Percentiles rank a stretch among this genome's conserved stretches.
These are phyloP conservation scores for Didymella segeticola DNA, from an alignment of 2,329 filamentous ascomycete species.

Conservation along the genomic window DNA sequence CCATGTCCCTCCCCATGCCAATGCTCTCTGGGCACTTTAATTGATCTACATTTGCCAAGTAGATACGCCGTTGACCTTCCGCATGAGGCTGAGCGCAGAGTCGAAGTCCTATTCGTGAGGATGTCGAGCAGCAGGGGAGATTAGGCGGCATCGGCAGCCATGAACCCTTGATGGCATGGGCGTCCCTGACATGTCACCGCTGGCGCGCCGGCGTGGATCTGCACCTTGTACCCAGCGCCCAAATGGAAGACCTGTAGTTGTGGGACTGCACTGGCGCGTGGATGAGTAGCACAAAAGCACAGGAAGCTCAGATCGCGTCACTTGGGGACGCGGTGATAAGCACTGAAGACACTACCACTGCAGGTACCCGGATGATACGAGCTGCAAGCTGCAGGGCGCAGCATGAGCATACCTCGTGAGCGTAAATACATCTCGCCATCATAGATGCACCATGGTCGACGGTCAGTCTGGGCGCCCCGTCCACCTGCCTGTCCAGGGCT, in stretches of 20 bases:
- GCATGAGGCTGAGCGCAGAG: constrained; percentile 15
- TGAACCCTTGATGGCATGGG: constrained; percentile 2
- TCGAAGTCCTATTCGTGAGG: constrained; percentile 3
- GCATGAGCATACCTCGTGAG: constrained; percentile 9
- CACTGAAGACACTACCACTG: constrained; percentile 10
- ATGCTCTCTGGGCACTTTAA: constrained; percentile 15
- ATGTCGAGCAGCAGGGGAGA: constrained; percentile 9
- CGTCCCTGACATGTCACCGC: background rate
- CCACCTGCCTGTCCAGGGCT: constrained; percentile 25
- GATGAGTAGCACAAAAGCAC: background rate
- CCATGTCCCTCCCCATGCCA: constrained; percentile 3
- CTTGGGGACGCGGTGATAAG: constrained; percentile 2
- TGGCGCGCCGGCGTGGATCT: background rate
- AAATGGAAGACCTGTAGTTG: background rate
- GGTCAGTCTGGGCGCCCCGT: constrained; percentile 19
- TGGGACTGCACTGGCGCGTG: background rate
- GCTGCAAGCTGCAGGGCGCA: constrained; percentile 13
- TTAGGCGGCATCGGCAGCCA: constrained; percentile 13
- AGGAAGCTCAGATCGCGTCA: background rate
- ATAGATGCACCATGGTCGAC: constrained; percentile 13
- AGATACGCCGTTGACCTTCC: constrained; percentile 18
- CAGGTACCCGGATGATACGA: constrained; percentile 26
- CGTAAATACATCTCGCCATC: constrained; percentile 5
- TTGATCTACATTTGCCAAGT: constrained; percentile 19
- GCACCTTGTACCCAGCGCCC: background rate